These are phyloP conservation scores for Xylogone sp. DNA, from an alignment of 2,329 filamentous ascomycete genomes.

Conservation along the genomic window DNA sequence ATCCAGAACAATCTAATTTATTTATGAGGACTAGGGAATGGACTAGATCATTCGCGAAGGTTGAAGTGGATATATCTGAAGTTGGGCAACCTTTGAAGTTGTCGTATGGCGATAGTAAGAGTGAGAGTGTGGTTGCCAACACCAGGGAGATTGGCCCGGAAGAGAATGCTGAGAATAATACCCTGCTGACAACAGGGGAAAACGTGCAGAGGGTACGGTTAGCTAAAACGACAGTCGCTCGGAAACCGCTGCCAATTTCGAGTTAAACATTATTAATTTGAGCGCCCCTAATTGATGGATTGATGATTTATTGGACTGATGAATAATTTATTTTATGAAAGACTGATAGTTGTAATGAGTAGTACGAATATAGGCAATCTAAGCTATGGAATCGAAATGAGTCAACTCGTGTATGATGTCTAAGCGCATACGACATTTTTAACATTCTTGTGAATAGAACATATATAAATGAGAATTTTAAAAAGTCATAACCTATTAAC, in stretches of 20 bases:
- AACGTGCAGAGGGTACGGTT: not conserved
- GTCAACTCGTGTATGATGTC: not conserved
- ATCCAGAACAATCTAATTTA: slow-evolving; percentile 4
- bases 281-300: not conserved
- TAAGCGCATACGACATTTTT: not conserved
- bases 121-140: not conserved
- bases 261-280: too few species aligned
- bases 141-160: not conserved
- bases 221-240: too few species aligned
- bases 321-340: not conserved
- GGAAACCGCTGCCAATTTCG: too few species aligned
- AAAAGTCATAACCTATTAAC: too few species aligned
- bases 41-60: slow-evolving; percentile 6
- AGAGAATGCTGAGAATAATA: not conserved
- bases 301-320: not conserved
- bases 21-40: slow-evolving; percentile 7
- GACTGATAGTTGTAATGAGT: not conserved
- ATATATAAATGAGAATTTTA: too few species aligned
- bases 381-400: not conserved
- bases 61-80: slow-evolving; percentile 3
- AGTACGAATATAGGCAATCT: not conserved
- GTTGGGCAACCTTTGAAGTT: not conserved
- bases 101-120: not conserved
- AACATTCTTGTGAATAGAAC: too few species aligned
- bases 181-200: not conserved